Evolutionary conservation across 2,329 filamentous ascomycete species (phyloP), one percentile per base, ranked within the genome.

Genomic region (Teratosphaeria nubilosa): DNA sequence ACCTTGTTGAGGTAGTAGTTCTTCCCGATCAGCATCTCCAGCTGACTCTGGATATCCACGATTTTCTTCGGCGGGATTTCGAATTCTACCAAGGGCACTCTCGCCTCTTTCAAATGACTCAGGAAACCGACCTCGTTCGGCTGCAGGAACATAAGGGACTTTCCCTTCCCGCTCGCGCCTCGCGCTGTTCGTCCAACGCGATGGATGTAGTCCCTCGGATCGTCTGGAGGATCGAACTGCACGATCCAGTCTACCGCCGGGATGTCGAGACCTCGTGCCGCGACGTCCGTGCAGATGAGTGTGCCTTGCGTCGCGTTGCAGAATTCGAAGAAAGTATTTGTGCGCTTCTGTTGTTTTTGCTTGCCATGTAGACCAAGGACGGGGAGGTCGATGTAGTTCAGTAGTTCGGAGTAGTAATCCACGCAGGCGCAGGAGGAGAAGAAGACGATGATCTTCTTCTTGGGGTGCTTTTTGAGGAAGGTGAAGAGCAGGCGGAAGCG

Each of bases 261-360:
- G 63, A 97, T 96, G 80, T 97, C 94, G 54, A 99, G 82, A 37
- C 94, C 94, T 78, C 94, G 82, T 2, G 94, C 94, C 52, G 94
- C 94, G 63, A 99, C 94, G 69, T 99, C 94, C 0, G 94, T 99
- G 76, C 91, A 96, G 66, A 99, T 94, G 56, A 99, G 76, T 0
- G 89, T 95, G 25, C 92, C 94, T 64, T 88, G 84, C 64, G 85
- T 86, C 20, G 91, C 87, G 68, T 91, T 91, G 70, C 84, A 86
- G 73, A 99, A 99, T 73, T 97, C 92, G 74, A 97, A 99, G 74
- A 99, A 99, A 0, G 91, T 96, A 71, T 95, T 95, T 25, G 94
- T 99, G n/a, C 94, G 88, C 75, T 96, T 96, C 75, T 96, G 91
- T 75, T 99, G 94, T 76, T 99, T 99, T 76, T 96, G 90, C 77